Evolutionary conservation across 768 basidiomycete species (phyloP), one percentile per base, ranked within the genome.

Genomic region (Leccinellum rugosiceps): DNA sequence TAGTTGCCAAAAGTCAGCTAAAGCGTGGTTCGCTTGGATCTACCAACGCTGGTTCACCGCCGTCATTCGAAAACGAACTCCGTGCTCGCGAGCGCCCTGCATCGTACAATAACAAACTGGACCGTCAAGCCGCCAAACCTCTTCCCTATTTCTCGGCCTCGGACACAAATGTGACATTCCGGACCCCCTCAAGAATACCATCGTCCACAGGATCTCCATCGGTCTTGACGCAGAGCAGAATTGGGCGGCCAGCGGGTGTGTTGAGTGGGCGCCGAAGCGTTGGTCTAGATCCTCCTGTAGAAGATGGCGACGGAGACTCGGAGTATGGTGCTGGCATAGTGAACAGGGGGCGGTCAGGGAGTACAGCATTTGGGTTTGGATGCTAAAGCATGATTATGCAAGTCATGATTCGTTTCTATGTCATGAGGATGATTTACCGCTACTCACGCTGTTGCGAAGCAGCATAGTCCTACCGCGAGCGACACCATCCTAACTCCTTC

Each of bases 1-100:
- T 75, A 28, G 75, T 75, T 17, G 65, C 71, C 68, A 69, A 78
- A 58, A 65, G 66, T 28, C 80, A 81, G 61, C 59, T 73, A 41
- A 87, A 89, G 64, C 80, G 87, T 54, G 80, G 83, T 19, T 89
- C 88, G 2, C 66, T 88, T n/a, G 84, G 85, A 50, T 72, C 80
- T 13, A 78, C 75, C 62, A 71, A 53, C 26, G 30, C 67, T 30
- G 62, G 63, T 47, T 74, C 72, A 48, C 72, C 71, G 10, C 55
- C 63, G 17, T 65, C 65, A 38, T 72, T 67, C 10, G 71, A 73
- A 52, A 63, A 52, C 21, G 71, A 74, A 48, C 31, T 17, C 13
- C 63, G 58, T 17, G 11, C 38, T 44, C 71, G 63, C 56, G 72
- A 72, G 35, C 71, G 68, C 15, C 64, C 74, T 17, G 15, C 50